A percentile compares a stretch with the other conserved stretches of the same genome.
Evolutionary conservation across 805 yeast genomes (phyloP).

Genomic region (Pichia thaimueangensis): DNA sequence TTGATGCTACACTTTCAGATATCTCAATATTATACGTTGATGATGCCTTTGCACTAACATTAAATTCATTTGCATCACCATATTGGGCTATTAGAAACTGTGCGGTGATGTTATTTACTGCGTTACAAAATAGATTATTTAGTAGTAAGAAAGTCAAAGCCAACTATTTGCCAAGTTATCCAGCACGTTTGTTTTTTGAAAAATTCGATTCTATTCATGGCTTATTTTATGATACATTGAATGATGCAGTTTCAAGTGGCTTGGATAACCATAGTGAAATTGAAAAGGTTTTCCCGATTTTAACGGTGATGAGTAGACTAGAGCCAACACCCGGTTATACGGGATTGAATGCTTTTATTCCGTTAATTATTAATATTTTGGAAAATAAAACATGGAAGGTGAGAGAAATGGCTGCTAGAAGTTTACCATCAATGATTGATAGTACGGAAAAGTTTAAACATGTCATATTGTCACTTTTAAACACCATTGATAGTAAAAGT

Average conservation of each 20-base stretch:
- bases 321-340: constrained; percentile 52
- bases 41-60: constrained; percentile 51
- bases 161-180: constrained; percentile 20
- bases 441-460: constrained; percentile 23
- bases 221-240: constrained; percentile 40
- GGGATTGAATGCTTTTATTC: constrained; percentile 47
- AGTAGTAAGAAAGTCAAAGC: constrained; percentile 45
- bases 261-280: constrained; percentile 20
- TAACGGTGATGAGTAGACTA: constrained; percentile 64
- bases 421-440: constrained; percentile 46
- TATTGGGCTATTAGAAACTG: constrained; percentile 89
- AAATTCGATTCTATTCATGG: constrained; percentile 49
- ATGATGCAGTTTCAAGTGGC: constrained; percentile 29
- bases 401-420: constrained; percentile 79
- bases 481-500: not conserved
- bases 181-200: constrained; percentile 62
- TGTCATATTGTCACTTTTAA: constrained; percentile 23
- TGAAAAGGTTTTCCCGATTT: constrained; percentile 68
- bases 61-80: constrained; percentile 55
- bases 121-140: constrained; percentile 74
- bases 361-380: constrained; percentile 42
- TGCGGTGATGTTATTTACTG: constrained; percentile 86
- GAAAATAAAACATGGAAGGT: constrained; percentile 67
- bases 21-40: constrained; percentile 47
- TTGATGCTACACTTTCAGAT: constrained; percentile 60